Conservation (phyloP, 108 stramenopile species). For the Cyclotella distinguenda region DNA sequence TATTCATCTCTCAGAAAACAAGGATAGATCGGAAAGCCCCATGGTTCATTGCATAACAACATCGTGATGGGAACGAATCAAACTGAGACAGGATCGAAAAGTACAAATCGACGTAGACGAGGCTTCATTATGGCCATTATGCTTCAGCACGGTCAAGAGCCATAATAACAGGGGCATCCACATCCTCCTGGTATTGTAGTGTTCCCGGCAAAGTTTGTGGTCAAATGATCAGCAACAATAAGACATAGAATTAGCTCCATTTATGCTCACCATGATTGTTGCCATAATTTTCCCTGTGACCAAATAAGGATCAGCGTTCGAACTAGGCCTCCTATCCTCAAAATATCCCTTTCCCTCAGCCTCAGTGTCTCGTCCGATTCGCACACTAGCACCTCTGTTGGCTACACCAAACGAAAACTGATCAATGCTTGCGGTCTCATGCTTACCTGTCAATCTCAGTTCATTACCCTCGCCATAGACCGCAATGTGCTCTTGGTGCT, state of each 20-base stretch:
- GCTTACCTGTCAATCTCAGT: constrained; percentile 92
- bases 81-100: background rate
- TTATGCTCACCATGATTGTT: constrained; percentile 76
- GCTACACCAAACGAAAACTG: constrained; percentile 95
- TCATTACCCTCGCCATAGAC: constrained; percentile 98
- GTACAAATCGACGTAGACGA: too few relatives aligned
- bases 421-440: constrained; percentile 95
- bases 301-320: constrained; percentile 97
- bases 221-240: background rate
- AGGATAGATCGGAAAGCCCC: too few relatives aligned
- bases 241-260: background rate
- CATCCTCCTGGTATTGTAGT: constrained; percentile 11
- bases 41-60: too few relatives aligned
- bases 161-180: constrained; percentile 27
- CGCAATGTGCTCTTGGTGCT: constrained; percentile 96
- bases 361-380: constrained; percentile 93
- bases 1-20: too few relatives aligned
- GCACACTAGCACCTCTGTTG: constrained; percentile 94
- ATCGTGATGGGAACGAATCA: too few relatives aligned
- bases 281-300: constrained; percentile 96
- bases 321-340: constrained; percentile 97
- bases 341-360: constrained; percentile 95
- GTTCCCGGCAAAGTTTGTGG: background rate
- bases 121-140: too few relatives aligned
- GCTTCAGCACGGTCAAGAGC: constrained; percentile 22